Evolutionary conservation across 176 grass and related monocot genomes (phyloP).

Genomic region (Musa acuminata): DNA sequence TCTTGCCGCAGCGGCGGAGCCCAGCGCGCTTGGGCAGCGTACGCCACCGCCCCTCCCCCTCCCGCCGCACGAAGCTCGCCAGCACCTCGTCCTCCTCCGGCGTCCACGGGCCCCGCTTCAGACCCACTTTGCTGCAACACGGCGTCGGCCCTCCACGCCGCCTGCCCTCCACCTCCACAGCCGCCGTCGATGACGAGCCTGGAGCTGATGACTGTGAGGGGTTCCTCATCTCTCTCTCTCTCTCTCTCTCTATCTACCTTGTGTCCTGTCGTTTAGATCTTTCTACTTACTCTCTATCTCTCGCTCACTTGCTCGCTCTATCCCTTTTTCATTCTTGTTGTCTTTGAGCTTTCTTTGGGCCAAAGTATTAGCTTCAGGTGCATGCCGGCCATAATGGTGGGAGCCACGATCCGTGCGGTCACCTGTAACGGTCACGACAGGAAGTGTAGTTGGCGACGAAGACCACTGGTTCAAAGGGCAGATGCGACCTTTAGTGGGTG

Average conservation of each 20-base stretch:
- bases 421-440: not conserved
- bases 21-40: conserved; percentile 16
- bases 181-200: not conserved
- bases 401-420: not conserved
- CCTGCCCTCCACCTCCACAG: not conserved
- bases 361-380: not conserved
- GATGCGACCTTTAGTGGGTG: not conserved
- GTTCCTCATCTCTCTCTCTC: conserved; percentile 40
- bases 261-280: not conserved
- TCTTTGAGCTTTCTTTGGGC: conserved; percentile 2
- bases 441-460: too few species aligned
- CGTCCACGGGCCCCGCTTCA: conserved; percentile 20
- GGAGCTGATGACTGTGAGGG: not conserved
- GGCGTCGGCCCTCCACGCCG: not conserved
- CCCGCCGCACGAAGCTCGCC: conserved; percentile 11
- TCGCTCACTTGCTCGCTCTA: not conserved
- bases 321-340: not conserved
- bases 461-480: not conserved
- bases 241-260: not conserved
- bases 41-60: conserved; percentile 19
- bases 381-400: not conserved
- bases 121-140: conserved; percentile 12
- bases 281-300: not conserved
- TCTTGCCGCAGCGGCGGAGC: conserved; percentile 7
- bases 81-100: conserved; percentile 19